Evolutionary conservation across 306 rosid species (phyloP).

Genomic region (Gleditsia sinensis): DNA sequence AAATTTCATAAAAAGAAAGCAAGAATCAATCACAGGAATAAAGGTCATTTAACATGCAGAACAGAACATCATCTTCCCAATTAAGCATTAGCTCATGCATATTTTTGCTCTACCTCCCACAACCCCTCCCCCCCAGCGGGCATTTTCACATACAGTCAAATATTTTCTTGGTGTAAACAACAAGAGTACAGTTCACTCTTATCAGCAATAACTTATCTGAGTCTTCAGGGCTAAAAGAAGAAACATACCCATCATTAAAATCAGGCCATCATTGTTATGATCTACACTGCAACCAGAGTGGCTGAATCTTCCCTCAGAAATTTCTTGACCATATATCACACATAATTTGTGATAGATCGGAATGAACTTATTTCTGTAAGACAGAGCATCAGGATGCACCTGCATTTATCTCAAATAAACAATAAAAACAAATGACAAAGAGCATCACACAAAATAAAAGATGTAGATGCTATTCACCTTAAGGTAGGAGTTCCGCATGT

Average conservation of each 20-base stretch:
- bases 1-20: neutral
- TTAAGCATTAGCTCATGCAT: neutral
- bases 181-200: neutral
- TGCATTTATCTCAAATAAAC: slow-evolving; percentile 14
- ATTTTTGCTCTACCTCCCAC: neutral
- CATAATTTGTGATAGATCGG: slow-evolving; percentile 25
- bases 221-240: slow-evolving; percentile 5
- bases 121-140: too few species aligned
- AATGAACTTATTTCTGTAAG: slow-evolving; percentile 2
- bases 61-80: neutral
- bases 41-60: neutral
- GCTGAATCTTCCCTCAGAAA: slow-evolving; percentile 19
- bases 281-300: slow-evolving; percentile 28
- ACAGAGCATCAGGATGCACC: slow-evolving; percentile 28
- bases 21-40: neutral
- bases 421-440: neutral
- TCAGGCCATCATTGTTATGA: slow-evolving; percentile 34
- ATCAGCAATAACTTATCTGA: neutral
- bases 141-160: neutral
- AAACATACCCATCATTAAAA: slow-evolving; percentile 36
- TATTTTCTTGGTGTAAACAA: neutral
- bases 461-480: neutral
- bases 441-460: neutral
- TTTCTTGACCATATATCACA: slow-evolving; percentile 19
- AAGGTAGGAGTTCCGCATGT: slow-evolving; percentile 8